phyloP scores from a whole-genome alignment of 192 early-diverging fungal genomes.

The Radiomyces spectabilis region DNA sequence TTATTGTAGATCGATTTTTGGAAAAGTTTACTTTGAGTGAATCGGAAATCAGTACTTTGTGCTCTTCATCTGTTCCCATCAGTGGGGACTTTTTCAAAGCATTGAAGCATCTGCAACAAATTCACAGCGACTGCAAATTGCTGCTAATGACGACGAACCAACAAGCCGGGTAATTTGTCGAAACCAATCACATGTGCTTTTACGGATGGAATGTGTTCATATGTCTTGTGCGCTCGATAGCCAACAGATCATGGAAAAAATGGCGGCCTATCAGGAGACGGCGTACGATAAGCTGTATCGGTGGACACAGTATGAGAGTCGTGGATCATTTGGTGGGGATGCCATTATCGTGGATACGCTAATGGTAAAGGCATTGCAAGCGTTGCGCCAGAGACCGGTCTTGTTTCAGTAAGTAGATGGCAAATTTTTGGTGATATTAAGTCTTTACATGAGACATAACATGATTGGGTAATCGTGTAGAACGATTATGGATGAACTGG shows the following conservation, averaged over 20 bases:
- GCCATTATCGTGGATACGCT: slow-evolving; percentile 58
- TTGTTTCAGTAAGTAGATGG: slow-evolving; percentile 57
- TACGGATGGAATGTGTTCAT: not conserved
- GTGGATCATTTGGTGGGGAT: slow-evolving; percentile 52
- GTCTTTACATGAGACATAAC: too few species aligned
- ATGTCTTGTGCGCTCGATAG: slow-evolving; percentile 17
- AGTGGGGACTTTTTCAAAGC: slow-evolving; percentile 63
- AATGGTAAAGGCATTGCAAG: slow-evolving; percentile 56
- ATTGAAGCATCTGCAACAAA: slow-evolving; percentile 56
- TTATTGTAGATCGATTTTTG: slow-evolving; percentile 59
- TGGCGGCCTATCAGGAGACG: slow-evolving; percentile 60
- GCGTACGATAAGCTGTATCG: slow-evolving; percentile 69
- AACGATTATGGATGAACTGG: slow-evolving; percentile 66
- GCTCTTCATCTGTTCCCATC: slow-evolving; percentile 40
- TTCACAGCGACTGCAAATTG: slow-evolving; percentile 65
- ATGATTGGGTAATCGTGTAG: slow-evolving; percentile 34
- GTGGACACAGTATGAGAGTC: slow-evolving; percentile 68
- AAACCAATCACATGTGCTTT: not conserved
- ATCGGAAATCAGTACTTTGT: slow-evolving; percentile 52
- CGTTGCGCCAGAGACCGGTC: slow-evolving; percentile 62
- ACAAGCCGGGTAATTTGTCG: slow-evolving; percentile 52
- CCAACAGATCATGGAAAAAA: slow-evolving; percentile 70
- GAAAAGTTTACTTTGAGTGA: slow-evolving; percentile 65
- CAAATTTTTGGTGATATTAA: not conserved
- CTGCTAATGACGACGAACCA: slow-evolving; percentile 71